Evolutionary conservation across 169 alveolate species (phyloP), one percentile per base, ranked within the genome.

Genomic region (Eimeria tenella): DNA sequence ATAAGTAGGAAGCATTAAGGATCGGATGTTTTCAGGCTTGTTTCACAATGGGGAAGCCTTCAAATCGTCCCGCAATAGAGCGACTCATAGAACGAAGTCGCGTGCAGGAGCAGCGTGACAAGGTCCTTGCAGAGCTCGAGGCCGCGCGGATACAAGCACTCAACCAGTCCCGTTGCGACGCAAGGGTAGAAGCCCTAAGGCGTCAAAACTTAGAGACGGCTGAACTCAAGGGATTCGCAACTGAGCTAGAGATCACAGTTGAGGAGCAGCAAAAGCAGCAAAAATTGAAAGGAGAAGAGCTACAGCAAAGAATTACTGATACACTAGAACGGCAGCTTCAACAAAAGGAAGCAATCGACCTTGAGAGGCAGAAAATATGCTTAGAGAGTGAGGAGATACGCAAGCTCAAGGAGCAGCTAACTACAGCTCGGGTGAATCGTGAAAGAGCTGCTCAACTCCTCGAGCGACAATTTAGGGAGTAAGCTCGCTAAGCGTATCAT

Each of bases 391-490:
- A 91, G 23, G 95, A 91, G 92, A 86, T 91, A 8, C 88, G 95
- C 63, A 60, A 86, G 65, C 90, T 95, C 49, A 81, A 79, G 68
- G 95, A 94, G 60, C 94, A 95, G 94, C 95, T 95, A 65, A 84
- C 70, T 50, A 68, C 95, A n/a, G 97, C 97, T 9, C 56, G 87
- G 56, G 95, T 94, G 25, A 95, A 86, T 92, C 94, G 92, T 68
- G 97, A 95, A 82, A 62, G 97, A 56, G 95, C 96, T 13, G 97
- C 97, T 42, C 96, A 95, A 91, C 62, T 95, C 23, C 92, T 93
- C 53, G 97, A 95, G 86, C 94, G 84, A 17, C 95, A 95, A n/a
- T 53, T 89, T 6, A 62, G 97, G 52, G 77, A 74, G 93, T 95
- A 94, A 70, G 95, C 87, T 52, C 79, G 90, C 19, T 89, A 70